Base-by-base conservation (phyloP, 2,329 filamentous ascomycete genomes). In the Claviceps digitariae region DNA sequence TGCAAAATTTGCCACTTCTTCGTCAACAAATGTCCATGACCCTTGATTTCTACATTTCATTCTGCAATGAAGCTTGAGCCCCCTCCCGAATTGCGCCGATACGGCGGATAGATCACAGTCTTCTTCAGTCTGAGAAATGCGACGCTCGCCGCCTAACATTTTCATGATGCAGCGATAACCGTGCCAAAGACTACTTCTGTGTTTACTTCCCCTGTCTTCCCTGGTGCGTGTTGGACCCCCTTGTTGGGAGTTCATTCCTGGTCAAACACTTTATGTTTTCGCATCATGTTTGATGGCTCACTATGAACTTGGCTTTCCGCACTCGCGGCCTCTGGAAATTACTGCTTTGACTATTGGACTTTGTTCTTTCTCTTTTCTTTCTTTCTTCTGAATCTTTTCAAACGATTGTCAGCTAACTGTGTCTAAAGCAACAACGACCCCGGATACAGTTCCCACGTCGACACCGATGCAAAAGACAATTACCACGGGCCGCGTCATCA, bases 401-500 rank as follows among this genome's bases (percentile, higher is more conserved):
- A 31, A 34, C 17, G 15, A 36, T 29, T 4, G 36, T 20, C 45
- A 49, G 57, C 63, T 57, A 52, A 61, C 61, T 48, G 50, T 57
- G 8, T 34, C 9, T 23, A 51, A 51, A 50, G 12, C 12, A 41
- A 5, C 40, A 3, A 55, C 50, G 1, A 45, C 50, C 13, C 44
- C 23, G n/a, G 53, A 49, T 23, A 15, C 23, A 7, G 41, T 41
- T 20, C 46, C 60, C 6, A 52, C 57, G 7, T 50, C 59, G 20
- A 58, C 59, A 21, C 61, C 60, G 6, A 58, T 59, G 15, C 58
- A 62, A 34, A 56, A 60, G 15, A 66, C 66, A 6, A 65, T 69
- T 27, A 69, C 67, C 21, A 63, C 66, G 5, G 66, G 67, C 23
- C 63, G 59, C 6, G 57, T 64, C 27, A 64, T 62, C 36, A 69